Base-by-base conservation (phyloP, 768 basidiomycete genomes). In the Termitomyces sp. region DNA sequence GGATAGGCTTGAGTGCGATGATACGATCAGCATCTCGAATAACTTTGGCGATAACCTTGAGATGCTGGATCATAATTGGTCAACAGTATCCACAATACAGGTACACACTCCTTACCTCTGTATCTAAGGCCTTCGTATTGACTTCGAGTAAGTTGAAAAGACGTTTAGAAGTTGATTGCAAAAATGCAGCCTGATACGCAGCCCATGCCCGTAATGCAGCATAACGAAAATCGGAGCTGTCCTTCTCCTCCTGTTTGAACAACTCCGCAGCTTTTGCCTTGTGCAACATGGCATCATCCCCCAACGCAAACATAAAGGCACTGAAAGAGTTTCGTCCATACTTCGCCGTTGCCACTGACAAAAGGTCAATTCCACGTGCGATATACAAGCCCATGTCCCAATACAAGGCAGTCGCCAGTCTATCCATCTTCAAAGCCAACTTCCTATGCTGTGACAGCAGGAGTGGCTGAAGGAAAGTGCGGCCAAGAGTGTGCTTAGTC, bases 391-490 rank as follows among this genome's bases (percentile, higher is more conserved):
- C 68, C 7, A 73, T 46, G 55, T 84, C 82, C 9, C 65, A 46
- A 62, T 68, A 71, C 16, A 85, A 60, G 2, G 78, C 67, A 4
- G 71, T 58, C 0, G 74, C 70, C 0, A 83, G 61, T 39, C 68
- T 70, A 59, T 82, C 82, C 79, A 81, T 79, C 34, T 67, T 65
- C 46, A 84, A 79, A 0, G 75, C 73, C 48, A 71, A 66, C 57
- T 78, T 81, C 16, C 55, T 61, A 27, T 59, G 32, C 0, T 63
- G 20, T 31, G 72, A 56, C 46, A 68, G 62, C 4, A 82, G 60
- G 43, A 82, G 66, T 6, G 47, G 46, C 9, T 69, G 58, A 7
- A 82, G 62, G 4, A 72, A 58, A 2, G 49, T 43, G 16, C 67
- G 67, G 27, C 56, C 61, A 60, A 22, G 26, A 22, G 26, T 2